Percentiles rank a stretch among this genome's conserved stretches.
These are phyloP conservation scores for Xerocomellus amylosporus DNA, from an alignment of 768 basidiomycete genomes.

Conservation along the genomic window DNA sequence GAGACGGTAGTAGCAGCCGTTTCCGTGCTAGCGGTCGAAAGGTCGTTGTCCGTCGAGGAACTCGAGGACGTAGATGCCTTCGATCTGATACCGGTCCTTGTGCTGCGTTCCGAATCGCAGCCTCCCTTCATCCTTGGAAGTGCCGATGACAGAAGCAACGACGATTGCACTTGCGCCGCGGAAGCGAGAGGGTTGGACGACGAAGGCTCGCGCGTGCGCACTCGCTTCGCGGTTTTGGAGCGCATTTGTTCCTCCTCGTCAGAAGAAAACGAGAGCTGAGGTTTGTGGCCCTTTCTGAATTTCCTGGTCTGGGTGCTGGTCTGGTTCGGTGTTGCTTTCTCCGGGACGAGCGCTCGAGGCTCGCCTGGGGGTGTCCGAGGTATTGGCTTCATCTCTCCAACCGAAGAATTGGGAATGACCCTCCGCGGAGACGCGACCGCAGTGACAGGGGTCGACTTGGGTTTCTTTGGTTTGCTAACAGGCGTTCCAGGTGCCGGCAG, in stretches of 20 bases:
- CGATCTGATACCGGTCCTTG: constrained; percentile 17
- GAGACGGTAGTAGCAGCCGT: constrained; percentile 31
- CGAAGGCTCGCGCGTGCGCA: constrained; percentile 38
- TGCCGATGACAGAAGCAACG: constrained; percentile 23
- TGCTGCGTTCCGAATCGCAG: constrained; percentile 19
- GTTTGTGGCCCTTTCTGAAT: constrained; percentile 34
- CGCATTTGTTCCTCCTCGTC: constrained; percentile 76
- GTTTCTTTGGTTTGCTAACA: constrained; percentile 17
- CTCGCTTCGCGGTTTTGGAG: constrained; percentile 60
- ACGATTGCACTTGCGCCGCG: constrained; percentile 18
- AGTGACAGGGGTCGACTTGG: constrained; percentile 1
- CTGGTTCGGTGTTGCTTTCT: constrained; percentile 22
- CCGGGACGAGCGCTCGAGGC: background rate
- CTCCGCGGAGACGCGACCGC: constrained; percentile 4
- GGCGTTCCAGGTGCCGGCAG: constrained; percentile 8
- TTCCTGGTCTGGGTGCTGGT: constrained; percentile 18
- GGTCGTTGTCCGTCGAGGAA: constrained; percentile 33
- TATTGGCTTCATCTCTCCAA: constrained; percentile 5
- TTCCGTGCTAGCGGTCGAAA: constrained; percentile 32
- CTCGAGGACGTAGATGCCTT: constrained; percentile 28
- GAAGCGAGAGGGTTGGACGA: constrained; percentile 30
- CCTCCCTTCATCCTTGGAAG: constrained; percentile 11
- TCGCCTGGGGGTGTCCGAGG: constrained; percentile 30
- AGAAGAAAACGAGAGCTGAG: constrained; percentile 55
- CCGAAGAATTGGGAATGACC: background rate